These are phyloP conservation scores for Podospora bellae-mahoneyi DNA, from an alignment of 495 filamentous ascomycete genomes.

Conservation along the genomic window DNA sequence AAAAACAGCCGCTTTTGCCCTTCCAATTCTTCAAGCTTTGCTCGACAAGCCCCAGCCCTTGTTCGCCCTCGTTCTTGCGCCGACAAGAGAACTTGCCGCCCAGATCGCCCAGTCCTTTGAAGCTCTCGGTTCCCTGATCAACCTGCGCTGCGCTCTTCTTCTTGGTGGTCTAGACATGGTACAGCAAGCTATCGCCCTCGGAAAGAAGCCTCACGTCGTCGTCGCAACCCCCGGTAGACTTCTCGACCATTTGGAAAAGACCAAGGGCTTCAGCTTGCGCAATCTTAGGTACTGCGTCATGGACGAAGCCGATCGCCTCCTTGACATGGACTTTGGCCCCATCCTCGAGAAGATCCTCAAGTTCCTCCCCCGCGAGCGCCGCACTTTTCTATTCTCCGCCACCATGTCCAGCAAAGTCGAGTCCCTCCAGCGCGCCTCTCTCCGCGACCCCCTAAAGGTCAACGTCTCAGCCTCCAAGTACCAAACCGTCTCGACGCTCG, in stretches of 20 bases:
- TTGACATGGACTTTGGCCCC: slow-evolving; percentile 93
- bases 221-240: slow-evolving; percentile 87
- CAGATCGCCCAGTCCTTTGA: slow-evolving; percentile 86
- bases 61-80: slow-evolving; percentile 79
- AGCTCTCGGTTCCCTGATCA: slow-evolving; percentile 76
- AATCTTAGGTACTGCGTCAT: slow-evolving; percentile 82
- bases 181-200: slow-evolving; percentile 78
- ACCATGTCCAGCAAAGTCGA: slow-evolving; percentile 94
- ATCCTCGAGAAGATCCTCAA: slow-evolving; percentile 90
- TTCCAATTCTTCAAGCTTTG: slow-evolving; percentile 83
- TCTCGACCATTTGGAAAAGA: slow-evolving; percentile 93
- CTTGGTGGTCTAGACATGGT: slow-evolving; percentile 97
- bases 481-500: slow-evolving; percentile 80
- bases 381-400: slow-evolving; percentile 89
- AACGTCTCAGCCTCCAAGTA: slow-evolving; percentile 74
- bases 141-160: slow-evolving; percentile 71
- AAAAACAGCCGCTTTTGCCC: slow-evolving; percentile 86
- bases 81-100: slow-evolving; percentile 86
- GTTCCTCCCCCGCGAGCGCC: slow-evolving; percentile 73
- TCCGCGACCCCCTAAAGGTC: slow-evolving; percentile 71
- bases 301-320: slow-evolving; percentile 86
- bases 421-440: slow-evolving; percentile 79
- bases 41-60: slow-evolving; percentile 78
- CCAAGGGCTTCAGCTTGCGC: slow-evolving; percentile 81
- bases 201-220: slow-evolving; percentile 86